A percentile compares a stretch with the other conserved stretches of the same genome.
phyloP scores from a whole-genome alignment of 768 basidiomycete genomes.

The Amanita phalloides region DNA sequence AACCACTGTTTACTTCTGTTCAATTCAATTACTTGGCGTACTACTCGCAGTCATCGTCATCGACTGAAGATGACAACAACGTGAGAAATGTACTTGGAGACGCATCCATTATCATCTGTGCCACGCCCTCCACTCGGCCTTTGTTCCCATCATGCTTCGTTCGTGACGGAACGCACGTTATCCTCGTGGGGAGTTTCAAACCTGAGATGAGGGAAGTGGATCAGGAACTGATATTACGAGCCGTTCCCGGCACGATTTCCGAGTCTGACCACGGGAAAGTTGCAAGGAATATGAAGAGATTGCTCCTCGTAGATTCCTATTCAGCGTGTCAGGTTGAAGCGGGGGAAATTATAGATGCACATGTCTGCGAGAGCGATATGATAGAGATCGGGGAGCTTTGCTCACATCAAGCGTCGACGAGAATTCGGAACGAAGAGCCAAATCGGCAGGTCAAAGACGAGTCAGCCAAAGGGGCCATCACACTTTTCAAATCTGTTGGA shows the following conservation, averaged over 20 bases:
- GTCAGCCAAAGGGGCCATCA: slow-evolving; percentile 35
- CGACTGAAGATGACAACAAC: slow-evolving; percentile 3
- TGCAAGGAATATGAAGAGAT: slow-evolving; percentile 7
- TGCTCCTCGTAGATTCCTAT: slow-evolving; percentile 65
- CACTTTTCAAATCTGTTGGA: slow-evolving; percentile 85
- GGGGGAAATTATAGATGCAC: slow-evolving; percentile 66
- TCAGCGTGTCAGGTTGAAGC: slow-evolving; percentile 67
- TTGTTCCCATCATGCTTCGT: slow-evolving; percentile 65
- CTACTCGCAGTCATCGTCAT: background rate
- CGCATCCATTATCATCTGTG: slow-evolving; percentile 60
- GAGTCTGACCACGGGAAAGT: background rate
- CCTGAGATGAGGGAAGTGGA: slow-evolving; percentile 76
- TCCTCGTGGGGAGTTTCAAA: slow-evolving; percentile 76
- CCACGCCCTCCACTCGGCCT: slow-evolving; percentile 60
- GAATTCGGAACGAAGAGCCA: background rate
- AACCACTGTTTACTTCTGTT: slow-evolving; percentile 16
- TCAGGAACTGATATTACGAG: slow-evolving; percentile 40
- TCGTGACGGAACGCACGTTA: slow-evolving; percentile 50
- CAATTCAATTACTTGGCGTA: slow-evolving; percentile 12
- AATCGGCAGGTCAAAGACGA: background rate
- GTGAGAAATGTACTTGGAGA: slow-evolving; percentile 22
- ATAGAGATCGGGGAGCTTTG: slow-evolving; percentile 65
- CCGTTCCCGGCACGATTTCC: slow-evolving; percentile 13
- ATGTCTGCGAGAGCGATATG: slow-evolving; percentile 26
- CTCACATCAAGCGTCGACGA: background rate